Percentiles rank a stretch among this genome's conserved stretches.
phyloP scores from a whole-genome alignment of 306 rosid species.

The Dryas alaskensis region DNA sequence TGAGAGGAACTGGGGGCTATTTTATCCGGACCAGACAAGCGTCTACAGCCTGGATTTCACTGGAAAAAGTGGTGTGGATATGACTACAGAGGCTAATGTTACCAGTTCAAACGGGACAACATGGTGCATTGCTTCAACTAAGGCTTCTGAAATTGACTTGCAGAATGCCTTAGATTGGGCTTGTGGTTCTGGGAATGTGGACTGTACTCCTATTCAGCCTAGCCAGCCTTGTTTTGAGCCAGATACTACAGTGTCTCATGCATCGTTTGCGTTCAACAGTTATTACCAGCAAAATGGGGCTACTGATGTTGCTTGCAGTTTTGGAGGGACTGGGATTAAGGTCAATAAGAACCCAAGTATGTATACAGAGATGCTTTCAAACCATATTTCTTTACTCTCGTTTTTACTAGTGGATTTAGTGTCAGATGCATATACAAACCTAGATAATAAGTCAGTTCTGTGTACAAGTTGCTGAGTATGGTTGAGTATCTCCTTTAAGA shows the following conservation, averaged over 20 bases:
- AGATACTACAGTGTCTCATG: constrained; percentile 75
- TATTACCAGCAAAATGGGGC: constrained; percentile 94
- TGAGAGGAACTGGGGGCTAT: constrained; percentile 96
- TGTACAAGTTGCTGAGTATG: not conserved
- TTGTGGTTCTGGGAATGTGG: constrained; percentile 94
- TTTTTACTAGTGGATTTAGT: not conserved
- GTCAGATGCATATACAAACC: not conserved
- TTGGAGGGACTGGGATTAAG: constrained; percentile 79
- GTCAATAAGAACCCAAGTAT: constrained; percentile 93
- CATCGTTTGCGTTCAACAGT: constrained; percentile 85
- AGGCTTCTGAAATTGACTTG: constrained; percentile 77
- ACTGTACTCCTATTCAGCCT: constrained; percentile 88
- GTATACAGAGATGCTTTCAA: constrained; percentile 22
- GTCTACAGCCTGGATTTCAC: constrained; percentile 88
- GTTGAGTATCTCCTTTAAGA: not conserved
- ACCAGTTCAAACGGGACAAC: constrained; percentile 64
- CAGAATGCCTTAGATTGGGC: constrained; percentile 97
- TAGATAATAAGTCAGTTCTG: not conserved
- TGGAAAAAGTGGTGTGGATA: constrained; percentile 71
- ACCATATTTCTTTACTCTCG: not conserved
- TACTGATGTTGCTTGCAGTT: constrained; percentile 89
- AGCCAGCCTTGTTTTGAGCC: constrained; percentile 97
- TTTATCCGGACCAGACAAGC: constrained; percentile 93
- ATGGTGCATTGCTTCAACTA: constrained; percentile 94
- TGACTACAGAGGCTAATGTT: constrained; percentile 47